Evolutionary conservation across 805 yeast genomes (phyloP).

Genomic region (Wickerhamomyces ciferrii): DNA sequence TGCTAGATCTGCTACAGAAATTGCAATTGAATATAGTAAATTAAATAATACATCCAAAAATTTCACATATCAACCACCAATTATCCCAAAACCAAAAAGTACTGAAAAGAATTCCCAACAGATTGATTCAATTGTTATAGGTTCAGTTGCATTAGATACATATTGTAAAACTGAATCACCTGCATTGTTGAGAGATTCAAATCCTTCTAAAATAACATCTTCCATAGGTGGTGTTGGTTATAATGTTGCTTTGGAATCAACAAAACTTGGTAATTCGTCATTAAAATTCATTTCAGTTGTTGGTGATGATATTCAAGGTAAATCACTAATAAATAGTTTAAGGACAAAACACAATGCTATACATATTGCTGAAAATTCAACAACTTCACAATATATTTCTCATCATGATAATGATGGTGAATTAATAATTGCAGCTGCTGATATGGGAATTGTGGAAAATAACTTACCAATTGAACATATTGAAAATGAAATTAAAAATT

Average conservation of each 20-base stretch:
- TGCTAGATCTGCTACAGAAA: slow-evolving; percentile 60
- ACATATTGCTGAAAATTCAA: slow-evolving; percentile 4
- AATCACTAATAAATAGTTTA: slow-evolving; percentile 28
- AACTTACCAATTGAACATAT: slow-evolving; percentile 40
- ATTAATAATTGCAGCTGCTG: slow-evolving; percentile 74
- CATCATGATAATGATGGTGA: slow-evolving; percentile 59
- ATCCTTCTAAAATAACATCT: slow-evolving; percentile 56
- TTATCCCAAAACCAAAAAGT: neutral
- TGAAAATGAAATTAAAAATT: slow-evolving; percentile 29
- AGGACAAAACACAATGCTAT: slow-evolving; percentile 23
- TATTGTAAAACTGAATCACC: slow-evolving; percentile 34
- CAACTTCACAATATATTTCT: slow-evolving; percentile 72
- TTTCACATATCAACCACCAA: neutral
- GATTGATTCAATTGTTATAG: slow-evolving; percentile 45
- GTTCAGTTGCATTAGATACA: slow-evolving; percentile 74
- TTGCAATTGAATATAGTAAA: slow-evolving; percentile 49
- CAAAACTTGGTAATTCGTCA: slow-evolving; percentile 25
- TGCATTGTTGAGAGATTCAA: slow-evolving; percentile 50
- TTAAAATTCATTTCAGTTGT: slow-evolving; percentile 51
- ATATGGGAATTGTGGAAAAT: slow-evolving; percentile 67
- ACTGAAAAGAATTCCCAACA: neutral
- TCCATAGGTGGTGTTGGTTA: slow-evolving; percentile 83
- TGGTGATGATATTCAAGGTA: slow-evolving; percentile 56
- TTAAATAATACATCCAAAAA: slow-evolving; percentile 6
- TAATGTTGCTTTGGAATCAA: slow-evolving; percentile 67